Percentiles rank a stretch among this genome's conserved stretches.
Conservation (phyloP, 495 filamentous ascomycete genomes). For the Aspergillus mulundensis region DNA sequence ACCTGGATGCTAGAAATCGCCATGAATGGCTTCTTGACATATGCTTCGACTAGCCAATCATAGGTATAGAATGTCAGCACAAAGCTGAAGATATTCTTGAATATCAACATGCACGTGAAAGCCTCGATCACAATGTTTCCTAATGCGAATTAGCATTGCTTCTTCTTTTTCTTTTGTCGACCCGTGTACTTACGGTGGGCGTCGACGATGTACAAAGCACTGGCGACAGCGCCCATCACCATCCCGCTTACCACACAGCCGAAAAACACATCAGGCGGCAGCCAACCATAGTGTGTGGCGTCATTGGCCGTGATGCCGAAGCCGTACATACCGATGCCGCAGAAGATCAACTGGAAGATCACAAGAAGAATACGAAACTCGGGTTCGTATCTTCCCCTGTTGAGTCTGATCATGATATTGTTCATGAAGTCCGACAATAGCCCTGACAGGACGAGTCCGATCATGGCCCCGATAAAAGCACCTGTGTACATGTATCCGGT, state of each 20-base stretch:
- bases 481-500: slow-evolving; percentile 87
- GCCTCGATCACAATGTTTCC: slow-evolving; percentile 83
- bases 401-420: slow-evolving; percentile 63
- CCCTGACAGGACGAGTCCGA: slow-evolving; percentile 75
- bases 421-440: slow-evolving; percentile 69
- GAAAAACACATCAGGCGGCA: slow-evolving; percentile 75
- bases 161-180: not conserved
- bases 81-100: slow-evolving; percentile 92
- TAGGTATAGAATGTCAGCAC: slow-evolving; percentile 78
- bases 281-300: slow-evolving; percentile 58
- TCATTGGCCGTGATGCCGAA: slow-evolving; percentile 70
- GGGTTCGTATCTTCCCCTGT: slow-evolving; percentile 82
- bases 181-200: slow-evolving; percentile 66
- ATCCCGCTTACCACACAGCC: slow-evolving; percentile 75
- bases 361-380: slow-evolving; percentile 85
- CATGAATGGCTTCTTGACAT: slow-evolving; percentile 63
- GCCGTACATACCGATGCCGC: slow-evolving; percentile 75
- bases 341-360: slow-evolving; percentile 72
- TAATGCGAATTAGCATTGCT: slow-evolving; percentile 29
- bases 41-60: slow-evolving; percentile 64
- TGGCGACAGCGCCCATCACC: slow-evolving; percentile 84
- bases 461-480: slow-evolving; percentile 76
- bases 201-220: slow-evolving; percentile 89
- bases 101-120: slow-evolving; percentile 85
- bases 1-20: slow-evolving; percentile 72